phyloP scores from a whole-genome alignment of 129 eudicot species.

The Saposhnikovia divaricata region DNA sequence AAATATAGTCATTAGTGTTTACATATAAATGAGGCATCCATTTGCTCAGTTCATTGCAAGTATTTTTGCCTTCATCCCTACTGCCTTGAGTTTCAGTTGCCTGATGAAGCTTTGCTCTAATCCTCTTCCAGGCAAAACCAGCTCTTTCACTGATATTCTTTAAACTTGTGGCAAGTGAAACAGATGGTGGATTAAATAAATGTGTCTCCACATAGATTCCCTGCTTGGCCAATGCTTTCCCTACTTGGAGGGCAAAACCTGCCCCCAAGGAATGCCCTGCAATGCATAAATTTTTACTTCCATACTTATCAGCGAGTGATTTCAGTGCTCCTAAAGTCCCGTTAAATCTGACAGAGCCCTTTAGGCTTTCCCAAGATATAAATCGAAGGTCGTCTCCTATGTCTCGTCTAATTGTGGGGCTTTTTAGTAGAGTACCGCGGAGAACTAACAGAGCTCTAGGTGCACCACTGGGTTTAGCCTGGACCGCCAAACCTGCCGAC shows the following conservation, averaged over 20 bases:
- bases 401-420: too few species aligned
- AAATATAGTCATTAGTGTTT: constrained; percentile 78
- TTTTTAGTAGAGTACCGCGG: too few species aligned
- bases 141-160: constrained; percentile 68
- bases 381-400: constrained; percentile 86
- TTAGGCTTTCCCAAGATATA: constrained; percentile 92
- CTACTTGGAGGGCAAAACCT: constrained; percentile 90
- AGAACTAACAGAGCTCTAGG: constrained; percentile 77
- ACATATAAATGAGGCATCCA: constrained; percentile 93
- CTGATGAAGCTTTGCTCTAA: constrained; percentile 55
- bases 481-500: constrained; percentile 67
- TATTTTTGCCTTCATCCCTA: constrained; percentile 1
- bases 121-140: constrained; percentile 59
- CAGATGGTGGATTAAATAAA: constrained; percentile 89
- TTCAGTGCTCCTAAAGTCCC: constrained; percentile 61
- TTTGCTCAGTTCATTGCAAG: constrained; percentile 30
- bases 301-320: constrained; percentile 42
- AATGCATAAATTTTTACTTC: constrained; percentile 67
- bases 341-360: constrained; percentile 74
- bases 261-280: constrained; percentile 94
- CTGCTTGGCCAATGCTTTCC: constrained; percentile 77
- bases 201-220: constrained; percentile 88
- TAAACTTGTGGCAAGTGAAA: constrained; percentile 74
- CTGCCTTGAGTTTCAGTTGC: constrained; percentile 9
- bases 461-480: constrained; percentile 72